Evolutionary conservation across 768 basidiomycete genomes (phyloP).

Genomic region (Lyophyllum atratum): DNA sequence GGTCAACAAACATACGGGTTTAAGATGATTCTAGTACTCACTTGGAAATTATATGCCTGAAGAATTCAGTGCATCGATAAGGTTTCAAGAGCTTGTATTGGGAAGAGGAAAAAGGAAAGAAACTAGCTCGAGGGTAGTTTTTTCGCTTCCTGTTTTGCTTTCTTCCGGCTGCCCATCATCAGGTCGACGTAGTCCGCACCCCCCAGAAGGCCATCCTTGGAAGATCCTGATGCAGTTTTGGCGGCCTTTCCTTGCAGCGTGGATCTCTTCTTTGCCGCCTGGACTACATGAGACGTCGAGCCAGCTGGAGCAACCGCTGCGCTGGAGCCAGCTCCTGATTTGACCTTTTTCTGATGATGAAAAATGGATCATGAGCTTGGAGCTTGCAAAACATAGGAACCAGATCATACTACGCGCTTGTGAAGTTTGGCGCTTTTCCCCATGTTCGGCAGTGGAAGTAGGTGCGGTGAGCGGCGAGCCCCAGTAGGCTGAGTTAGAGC

Average conservation of each 20-base stretch:
- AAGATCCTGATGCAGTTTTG: constrained; percentile 21
- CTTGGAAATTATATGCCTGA: background rate
- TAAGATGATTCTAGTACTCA: too few relatives aligned
- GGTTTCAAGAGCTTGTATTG: background rate
- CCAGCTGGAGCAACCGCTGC: constrained; percentile 16
- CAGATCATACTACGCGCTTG: constrained; percentile 54
- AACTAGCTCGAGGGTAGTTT: constrained; percentile 46
- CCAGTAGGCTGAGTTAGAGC: too few relatives aligned
- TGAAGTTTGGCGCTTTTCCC: constrained; percentile 69
- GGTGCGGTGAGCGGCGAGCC: too few relatives aligned
- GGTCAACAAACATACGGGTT: too few relatives aligned
- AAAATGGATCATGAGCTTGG: background rate
- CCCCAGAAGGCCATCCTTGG: constrained; percentile 53
- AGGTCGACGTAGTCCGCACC: constrained; percentile 78
- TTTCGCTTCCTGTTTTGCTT: constrained; percentile 63
- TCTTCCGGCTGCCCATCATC: constrained; percentile 70
- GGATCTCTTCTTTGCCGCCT: constrained; percentile 51
- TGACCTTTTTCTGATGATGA: constrained; percentile 38
- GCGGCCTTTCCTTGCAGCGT: constrained; percentile 45
- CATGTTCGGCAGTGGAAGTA: constrained; percentile 33
- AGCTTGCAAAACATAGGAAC: background rate
- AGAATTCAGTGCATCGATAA: background rate
- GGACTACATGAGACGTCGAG: constrained; percentile 30
- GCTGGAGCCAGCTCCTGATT: constrained; percentile 27
- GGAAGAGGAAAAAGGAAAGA: background rate